Percentiles rank a stretch among this genome's conserved stretches.
Conservation (phyloP, 73 alveolate genomes). For the Paramecium octaurelia region DNA sequence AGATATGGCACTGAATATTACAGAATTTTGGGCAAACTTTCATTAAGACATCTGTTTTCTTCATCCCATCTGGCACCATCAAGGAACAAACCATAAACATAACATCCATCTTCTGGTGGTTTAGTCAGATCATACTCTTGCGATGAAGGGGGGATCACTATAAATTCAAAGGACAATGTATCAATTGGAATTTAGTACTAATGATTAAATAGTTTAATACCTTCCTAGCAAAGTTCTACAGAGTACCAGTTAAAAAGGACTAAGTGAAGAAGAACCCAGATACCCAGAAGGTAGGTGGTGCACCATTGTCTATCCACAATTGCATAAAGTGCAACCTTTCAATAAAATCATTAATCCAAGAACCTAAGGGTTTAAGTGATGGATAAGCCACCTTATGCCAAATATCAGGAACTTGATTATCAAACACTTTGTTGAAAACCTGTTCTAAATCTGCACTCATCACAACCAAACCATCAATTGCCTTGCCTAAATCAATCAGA, state of each 20-base stretch:
- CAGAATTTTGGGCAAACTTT: conserved; percentile 96
- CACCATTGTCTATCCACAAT: conserved; percentile 98
- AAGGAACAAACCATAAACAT: conserved; percentile 97
- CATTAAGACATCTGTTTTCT: conserved; percentile 86
- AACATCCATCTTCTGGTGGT: conserved; percentile 98
- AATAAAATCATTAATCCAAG: conserved; percentile 98
- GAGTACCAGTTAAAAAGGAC: conserved; percentile 98
- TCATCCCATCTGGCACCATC: conserved; percentile 99
- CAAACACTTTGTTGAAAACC: conserved; percentile 88
- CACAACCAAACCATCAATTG: conserved; percentile 97
- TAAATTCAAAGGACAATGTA: conserved; percentile 88
- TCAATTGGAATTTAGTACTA: conserved; percentile 92
- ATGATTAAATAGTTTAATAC: conserved; percentile 67
- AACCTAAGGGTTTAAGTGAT: conserved; percentile 98
- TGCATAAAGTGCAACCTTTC: conserved; percentile 97
- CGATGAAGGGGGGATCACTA: conserved; percentile 86
- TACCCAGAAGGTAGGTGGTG: conserved; percentile 99
- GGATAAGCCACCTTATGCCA: conserved; percentile 95
- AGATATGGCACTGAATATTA: conserved; percentile 87
- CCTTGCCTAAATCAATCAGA: conserved; percentile 88
- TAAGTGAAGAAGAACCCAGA: conserved; percentile 99
- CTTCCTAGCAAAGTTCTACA: conserved; percentile 95
- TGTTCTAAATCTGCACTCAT: conserved; percentile 92
- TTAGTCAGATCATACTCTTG: conserved; percentile 84
- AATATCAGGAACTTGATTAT: conserved; percentile 90